Evolutionary conservation across 164 flowering plant genomes (phyloP).

Genomic region (Stephania japonica): DNA sequence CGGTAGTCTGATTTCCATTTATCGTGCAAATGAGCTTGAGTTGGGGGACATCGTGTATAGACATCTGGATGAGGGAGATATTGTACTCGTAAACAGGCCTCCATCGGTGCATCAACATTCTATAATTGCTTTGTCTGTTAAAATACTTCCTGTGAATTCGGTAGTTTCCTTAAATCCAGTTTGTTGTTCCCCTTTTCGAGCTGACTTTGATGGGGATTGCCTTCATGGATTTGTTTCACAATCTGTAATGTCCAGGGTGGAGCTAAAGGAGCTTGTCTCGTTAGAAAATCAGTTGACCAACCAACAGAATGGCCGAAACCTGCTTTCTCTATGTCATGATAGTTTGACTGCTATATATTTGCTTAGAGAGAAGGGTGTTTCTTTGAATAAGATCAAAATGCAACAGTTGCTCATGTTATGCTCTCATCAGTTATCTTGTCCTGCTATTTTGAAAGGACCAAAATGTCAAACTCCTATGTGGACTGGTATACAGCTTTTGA

Average conservation of each 20-base stretch:
- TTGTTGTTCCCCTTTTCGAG: constrained; percentile 73
- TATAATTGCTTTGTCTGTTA: constrained; percentile 61
- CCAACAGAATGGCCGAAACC: constrained; percentile 70
- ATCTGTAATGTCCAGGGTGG: constrained; percentile 58
- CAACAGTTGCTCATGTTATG: constrained; percentile 82
- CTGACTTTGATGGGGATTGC: constrained; percentile 98
- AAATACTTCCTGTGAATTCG: constrained; percentile 51
- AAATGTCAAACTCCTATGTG: constrained; percentile 26
- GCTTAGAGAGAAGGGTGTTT: constrained; percentile 38
- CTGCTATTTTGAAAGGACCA: constrained; percentile 51
- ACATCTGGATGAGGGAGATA: constrained; percentile 72
- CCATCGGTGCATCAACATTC: constrained; percentile 94
- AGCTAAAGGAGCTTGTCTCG: constrained; percentile 73
- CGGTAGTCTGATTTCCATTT: constrained; percentile 28
- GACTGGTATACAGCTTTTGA: constrained; percentile 78
- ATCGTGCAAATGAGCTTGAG: constrained; percentile 24
- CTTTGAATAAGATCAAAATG: constrained; percentile 40
- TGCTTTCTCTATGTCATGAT: constrained; percentile 74
- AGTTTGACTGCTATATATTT: constrained; percentile 73
- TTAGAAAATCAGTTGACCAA: constrained; percentile 55
- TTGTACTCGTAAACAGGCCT: constrained; percentile 75
- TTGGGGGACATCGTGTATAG: constrained; percentile 54
- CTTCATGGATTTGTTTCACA: constrained; percentile 90
- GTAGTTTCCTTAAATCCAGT: constrained; percentile 79
- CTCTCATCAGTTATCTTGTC: constrained; percentile 23